phyloP scores from a whole-genome alignment of 2,329 filamentous ascomycete genomes.

The Aspergillus novofumigatus region DNA sequence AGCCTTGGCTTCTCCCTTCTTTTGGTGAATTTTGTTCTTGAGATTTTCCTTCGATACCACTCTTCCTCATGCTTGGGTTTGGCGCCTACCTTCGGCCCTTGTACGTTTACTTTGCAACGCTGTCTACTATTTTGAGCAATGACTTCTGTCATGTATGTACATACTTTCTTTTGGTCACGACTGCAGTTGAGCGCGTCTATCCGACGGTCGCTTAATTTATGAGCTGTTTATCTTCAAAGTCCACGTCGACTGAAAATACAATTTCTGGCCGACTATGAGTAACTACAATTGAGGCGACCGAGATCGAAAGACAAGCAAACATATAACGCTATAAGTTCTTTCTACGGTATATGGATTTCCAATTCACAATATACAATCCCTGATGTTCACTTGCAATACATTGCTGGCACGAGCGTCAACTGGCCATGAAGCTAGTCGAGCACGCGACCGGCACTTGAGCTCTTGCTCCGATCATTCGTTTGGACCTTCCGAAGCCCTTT shows the following conservation, averaged over 20 bases:
- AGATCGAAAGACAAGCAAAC: too few relatives aligned
- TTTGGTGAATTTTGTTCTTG: not conserved
- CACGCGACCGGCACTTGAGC: slow-evolving; percentile 73
- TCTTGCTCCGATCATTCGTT: slow-evolving; percentile 79
- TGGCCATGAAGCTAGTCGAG: slow-evolving; percentile 28
- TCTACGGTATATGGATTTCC: too few relatives aligned
- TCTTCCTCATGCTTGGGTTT: not conserved
- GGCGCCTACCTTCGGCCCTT: not conserved
- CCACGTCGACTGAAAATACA: not conserved
- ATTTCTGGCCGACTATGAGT: not conserved
- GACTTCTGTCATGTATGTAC: not conserved
- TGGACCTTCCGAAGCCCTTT: slow-evolving; percentile 77
- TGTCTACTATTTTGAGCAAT: too few relatives aligned
- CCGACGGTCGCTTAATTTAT: not conserved
- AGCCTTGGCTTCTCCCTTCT: not conserved
- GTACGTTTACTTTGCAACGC: not conserved
- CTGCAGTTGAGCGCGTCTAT: not conserved
- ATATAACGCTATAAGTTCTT: too few relatives aligned
- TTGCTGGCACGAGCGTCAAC: not conserved
- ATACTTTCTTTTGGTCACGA: not conserved
- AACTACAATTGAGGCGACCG: too few relatives aligned
- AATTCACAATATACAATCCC: too few relatives aligned
- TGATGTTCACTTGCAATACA: too few relatives aligned
- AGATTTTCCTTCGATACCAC: not conserved
- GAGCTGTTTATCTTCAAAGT: not conserved